Conservation (phyloP, 768 basidiomycete genomes). For the Panaeolus papilionaceus region DNA sequence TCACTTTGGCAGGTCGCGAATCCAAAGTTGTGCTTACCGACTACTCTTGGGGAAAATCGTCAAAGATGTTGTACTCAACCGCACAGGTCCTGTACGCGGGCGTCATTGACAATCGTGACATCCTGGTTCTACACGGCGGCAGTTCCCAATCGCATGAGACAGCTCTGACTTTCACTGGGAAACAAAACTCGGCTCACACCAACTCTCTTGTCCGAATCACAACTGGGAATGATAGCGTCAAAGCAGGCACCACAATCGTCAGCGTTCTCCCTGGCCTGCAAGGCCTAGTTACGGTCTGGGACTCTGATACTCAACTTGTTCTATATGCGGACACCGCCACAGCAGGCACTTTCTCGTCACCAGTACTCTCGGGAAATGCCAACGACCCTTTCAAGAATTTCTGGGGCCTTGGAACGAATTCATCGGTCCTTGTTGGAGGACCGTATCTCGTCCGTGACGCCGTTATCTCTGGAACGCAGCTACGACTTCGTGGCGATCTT, state of each 20-base stretch:
- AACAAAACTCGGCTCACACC: constrained; percentile 41
- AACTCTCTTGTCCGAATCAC: constrained; percentile 38
- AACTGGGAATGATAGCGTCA: constrained; percentile 22
- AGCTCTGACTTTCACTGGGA: constrained; percentile 54
- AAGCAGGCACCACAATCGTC: constrained; percentile 47
- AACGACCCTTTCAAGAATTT: constrained; percentile 57
- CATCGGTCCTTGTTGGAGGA: constrained; percentile 67
- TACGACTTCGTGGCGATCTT: constrained; percentile 74
- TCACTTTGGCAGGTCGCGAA: constrained; percentile 72
- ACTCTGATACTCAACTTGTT: constrained; percentile 70
- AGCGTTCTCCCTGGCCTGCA: constrained; percentile 60
- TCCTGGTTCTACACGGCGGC: constrained; percentile 69
- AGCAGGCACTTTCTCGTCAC: constrained; percentile 79
- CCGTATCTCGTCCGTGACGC: constrained; percentile 70
- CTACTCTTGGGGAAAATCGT: constrained; percentile 68
- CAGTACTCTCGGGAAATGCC: constrained; percentile 54
- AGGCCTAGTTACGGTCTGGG: constrained; percentile 68
- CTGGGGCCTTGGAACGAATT: constrained; percentile 79
- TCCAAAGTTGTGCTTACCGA: constrained; percentile 78
- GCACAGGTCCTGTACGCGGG: constrained; percentile 76
- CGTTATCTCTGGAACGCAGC: constrained; percentile 49
- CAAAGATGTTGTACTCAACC: constrained; percentile 70
- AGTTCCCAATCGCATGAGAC: constrained; percentile 60
- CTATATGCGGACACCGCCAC: constrained; percentile 71
- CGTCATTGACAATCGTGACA: constrained; percentile 62